phyloP scores from a whole-genome alignment of 805 yeast species.

The Ogataea minuta region DNA sequence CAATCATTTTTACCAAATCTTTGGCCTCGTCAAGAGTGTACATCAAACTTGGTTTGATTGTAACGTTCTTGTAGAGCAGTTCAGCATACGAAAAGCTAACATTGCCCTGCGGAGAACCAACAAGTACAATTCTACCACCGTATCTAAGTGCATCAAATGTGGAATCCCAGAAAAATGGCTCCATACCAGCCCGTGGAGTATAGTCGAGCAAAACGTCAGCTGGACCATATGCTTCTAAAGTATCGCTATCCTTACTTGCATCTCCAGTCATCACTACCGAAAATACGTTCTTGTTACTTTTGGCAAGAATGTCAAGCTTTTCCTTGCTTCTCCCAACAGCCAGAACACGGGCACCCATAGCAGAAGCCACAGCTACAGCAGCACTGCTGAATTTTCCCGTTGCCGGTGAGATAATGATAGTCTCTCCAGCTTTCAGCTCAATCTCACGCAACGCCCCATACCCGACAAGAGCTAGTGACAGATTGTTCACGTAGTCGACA shows the following conservation, averaged over 20 bases:
- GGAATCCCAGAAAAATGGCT: background rate
- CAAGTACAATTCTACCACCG: slow-evolving; percentile 6
- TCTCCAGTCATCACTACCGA: slow-evolving; percentile 8
- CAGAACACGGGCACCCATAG: slow-evolving; percentile 12
- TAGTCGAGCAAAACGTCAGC: slow-evolving; percentile 9
- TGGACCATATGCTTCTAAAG: slow-evolving; percentile 2
- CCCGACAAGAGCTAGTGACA: slow-evolving; percentile 2
- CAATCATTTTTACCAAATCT: slow-evolving; percentile 6
- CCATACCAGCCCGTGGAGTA: background rate
- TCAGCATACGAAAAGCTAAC: slow-evolving; percentile 2
- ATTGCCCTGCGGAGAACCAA: slow-evolving; percentile 2
- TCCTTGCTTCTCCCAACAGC: slow-evolving; percentile 9
- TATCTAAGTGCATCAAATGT: background rate
- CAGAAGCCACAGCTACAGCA: slow-evolving; percentile 14
- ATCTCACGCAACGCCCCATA: slow-evolving; percentile 6
- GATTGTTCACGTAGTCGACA: background rate
- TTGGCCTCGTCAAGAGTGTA: slow-evolving; percentile 4
- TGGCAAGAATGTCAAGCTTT: slow-evolving; percentile 1
- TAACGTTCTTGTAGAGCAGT: slow-evolving; percentile 1
- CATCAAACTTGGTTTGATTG: slow-evolving; percentile 8
- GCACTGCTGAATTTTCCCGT: slow-evolving; percentile 13
- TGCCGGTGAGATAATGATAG: slow-evolving; percentile 9
- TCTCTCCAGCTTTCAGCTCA: slow-evolving; percentile 9
- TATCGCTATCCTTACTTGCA: background rate
- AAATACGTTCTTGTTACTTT: slow-evolving; percentile 1